A percentile compares a stretch with the other conserved stretches of the same genome.
Conservation (phyloP, 2,329 filamentous ascomycete species). For the Pseudodiploospora longispora region DNA sequence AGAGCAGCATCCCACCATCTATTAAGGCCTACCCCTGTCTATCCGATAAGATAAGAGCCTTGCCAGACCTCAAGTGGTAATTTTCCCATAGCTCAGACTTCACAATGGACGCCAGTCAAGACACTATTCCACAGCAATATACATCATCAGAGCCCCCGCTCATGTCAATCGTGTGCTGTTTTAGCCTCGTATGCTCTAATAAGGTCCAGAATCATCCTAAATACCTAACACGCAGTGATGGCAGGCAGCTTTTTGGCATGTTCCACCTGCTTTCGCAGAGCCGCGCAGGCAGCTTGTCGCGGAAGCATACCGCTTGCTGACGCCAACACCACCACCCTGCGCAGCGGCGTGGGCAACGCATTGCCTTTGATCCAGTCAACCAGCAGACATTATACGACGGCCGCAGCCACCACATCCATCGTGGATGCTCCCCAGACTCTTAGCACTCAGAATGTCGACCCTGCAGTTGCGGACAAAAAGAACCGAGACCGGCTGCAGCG, state of each 20-base stretch:
- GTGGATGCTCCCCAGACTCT: slow-evolving; percentile 17
- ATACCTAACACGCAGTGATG: slow-evolving; percentile 11
- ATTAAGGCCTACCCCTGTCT: too few relatives aligned
- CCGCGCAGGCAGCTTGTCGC: slow-evolving; percentile 12
- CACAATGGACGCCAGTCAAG: too few relatives aligned
- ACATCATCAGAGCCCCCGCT: too few relatives aligned
- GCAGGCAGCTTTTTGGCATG: slow-evolving; percentile 19
- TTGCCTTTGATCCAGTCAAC: slow-evolving; percentile 8
- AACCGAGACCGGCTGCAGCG: slow-evolving; percentile 23
- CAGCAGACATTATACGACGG: slow-evolving; percentile 11
- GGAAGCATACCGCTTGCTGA: neutral
- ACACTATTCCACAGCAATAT: too few relatives aligned
- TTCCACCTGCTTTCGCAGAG: slow-evolving; percentile 19
- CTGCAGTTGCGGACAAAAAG: slow-evolving; percentile 11
- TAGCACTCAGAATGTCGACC: slow-evolving; percentile 10
- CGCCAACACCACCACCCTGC: neutral
- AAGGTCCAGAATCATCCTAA: too few relatives aligned
- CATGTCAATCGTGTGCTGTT: too few relatives aligned
- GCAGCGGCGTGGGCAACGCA: neutral
- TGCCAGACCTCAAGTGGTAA: too few relatives aligned
- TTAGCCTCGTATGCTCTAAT: too few relatives aligned
- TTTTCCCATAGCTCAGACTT: too few relatives aligned
- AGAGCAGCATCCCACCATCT: too few relatives aligned
- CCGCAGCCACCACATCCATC: neutral
- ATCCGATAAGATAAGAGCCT: too few relatives aligned